phyloP scores from a whole-genome alignment of 768 basidiomycete species.

The Boletus eberwhitei region DNA sequence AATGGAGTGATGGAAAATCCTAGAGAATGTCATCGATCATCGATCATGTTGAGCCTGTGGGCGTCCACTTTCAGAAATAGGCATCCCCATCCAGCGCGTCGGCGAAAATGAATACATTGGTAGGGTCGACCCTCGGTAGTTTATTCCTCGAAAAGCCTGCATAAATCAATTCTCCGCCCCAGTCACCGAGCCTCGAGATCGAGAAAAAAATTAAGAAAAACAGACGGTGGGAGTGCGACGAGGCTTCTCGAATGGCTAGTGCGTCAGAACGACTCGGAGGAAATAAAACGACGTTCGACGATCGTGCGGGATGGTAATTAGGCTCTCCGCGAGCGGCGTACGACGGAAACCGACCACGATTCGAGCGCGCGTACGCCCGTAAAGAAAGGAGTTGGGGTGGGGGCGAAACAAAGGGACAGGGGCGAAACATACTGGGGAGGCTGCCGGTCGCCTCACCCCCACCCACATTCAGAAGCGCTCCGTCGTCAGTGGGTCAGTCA shows the following conservation, averaged over 20 bases:
- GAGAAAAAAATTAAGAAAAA: not conserved
- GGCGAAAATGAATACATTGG: not conserved
- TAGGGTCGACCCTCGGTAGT: not conserved
- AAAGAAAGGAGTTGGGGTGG: not conserved
- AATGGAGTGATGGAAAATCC: not conserved
- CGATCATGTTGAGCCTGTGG: too few relatives aligned
- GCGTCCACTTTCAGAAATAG: not conserved
- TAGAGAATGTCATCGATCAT: not conserved
- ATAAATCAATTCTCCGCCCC: not conserved
- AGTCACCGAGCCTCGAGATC: not conserved
- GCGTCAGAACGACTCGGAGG: not conserved
- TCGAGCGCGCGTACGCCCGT: too few relatives aligned
- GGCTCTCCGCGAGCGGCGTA: not conserved
- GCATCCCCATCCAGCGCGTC: not conserved
- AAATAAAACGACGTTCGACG: not conserved
- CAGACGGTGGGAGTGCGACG: not conserved
- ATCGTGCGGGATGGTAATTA: not conserved
- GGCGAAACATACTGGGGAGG: not conserved
- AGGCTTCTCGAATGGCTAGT: not conserved
- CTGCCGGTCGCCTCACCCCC: not conserved
- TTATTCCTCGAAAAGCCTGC: not conserved
- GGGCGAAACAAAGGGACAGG: not conserved
- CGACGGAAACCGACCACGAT: not conserved
- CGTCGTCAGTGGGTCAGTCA: not conserved
- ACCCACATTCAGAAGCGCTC: not conserved